Percentiles rank a stretch among this genome's conserved stretches.
phyloP scores from a whole-genome alignment of 371 early-diverging fungal genomes.

The Actinomortierella wolfii region DNA sequence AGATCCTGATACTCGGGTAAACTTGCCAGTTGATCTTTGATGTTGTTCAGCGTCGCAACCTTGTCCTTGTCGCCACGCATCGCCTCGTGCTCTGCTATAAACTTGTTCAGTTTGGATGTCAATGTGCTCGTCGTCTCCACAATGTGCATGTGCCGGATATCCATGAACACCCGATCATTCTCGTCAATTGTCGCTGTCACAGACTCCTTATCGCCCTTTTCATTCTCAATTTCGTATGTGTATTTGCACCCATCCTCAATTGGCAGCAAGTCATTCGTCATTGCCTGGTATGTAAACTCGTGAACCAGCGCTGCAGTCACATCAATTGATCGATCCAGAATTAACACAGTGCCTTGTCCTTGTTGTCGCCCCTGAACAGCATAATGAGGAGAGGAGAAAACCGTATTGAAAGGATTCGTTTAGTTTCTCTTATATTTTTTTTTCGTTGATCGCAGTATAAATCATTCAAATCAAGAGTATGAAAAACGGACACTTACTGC shows the following conservation, averaged over 20 bases:
- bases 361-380: conserved; percentile 54
- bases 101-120: conserved; percentile 78
- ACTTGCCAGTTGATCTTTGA: conserved; percentile 88
- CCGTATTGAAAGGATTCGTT: not conserved
- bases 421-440: not conserved
- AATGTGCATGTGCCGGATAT: conserved; percentile 92
- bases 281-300: conserved; percentile 95
- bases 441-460: not conserved
- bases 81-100: conserved; percentile 65
- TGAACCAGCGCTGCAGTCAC: conserved; percentile 86
- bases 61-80: conserved; percentile 57
- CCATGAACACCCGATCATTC: conserved; percentile 75
- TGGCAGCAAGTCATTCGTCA: conserved; percentile 86
- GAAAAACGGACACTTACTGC: conserved; percentile 54
- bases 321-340: conserved; percentile 93
- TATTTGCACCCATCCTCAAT: conserved; percentile 77
- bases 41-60: conserved; percentile 74
- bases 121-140: conserved; percentile 88
- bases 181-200: conserved; percentile 58
- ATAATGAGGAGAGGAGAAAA: conserved; percentile 45
- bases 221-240: conserved; percentile 52
- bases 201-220: conserved; percentile 14
- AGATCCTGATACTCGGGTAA: conserved; percentile 94
- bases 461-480: not conserved
- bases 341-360: conserved; percentile 75